Base-by-base conservation (phyloP, 1,284 basidiomycete genomes). In the Lentinus polychrous region DNA sequence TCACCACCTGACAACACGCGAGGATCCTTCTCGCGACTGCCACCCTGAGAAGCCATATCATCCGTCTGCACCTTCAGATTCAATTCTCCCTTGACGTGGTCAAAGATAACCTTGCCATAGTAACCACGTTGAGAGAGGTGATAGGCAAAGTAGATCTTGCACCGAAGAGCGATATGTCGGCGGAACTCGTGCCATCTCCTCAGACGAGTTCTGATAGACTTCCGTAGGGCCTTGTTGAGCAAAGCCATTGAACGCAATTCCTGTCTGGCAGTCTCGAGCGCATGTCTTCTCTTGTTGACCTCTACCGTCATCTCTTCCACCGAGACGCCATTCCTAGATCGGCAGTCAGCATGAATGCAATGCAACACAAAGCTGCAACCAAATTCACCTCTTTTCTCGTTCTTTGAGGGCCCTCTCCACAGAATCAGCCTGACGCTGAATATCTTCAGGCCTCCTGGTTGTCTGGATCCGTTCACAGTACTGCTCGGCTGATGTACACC, bases 1-100 rank as follows among this genome's bases (percentile, higher is more conserved):
- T 99, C 95, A 37, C 95, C 94, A 43, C 94, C 94, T 60, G 85
- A 88, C 14, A 99, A 76, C 23, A 87, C 83, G 38, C 81, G 80
- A 3, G 90, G 83, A 60, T 91, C 88, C 66, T 90, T 91, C 56
- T 89, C 80, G 43, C 71, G 63, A 23, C 60, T 68, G 45, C 65
- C 71, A 7, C 67, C 70, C 63, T 84, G 79, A 2, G 80, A 85
- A 23, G 75, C 72, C 62, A 88, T 83, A 55, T 90, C 85, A 52
- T 91, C 86, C 7, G 86, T 89, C 71, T 87, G 81, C 18, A 91
- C 83, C 65, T 82, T 83, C 44, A 96, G 73, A 46, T 78, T 69
- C 39, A 99, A 73, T 3, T 74, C 81, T 39, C 76, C 73, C 2
- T 70, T 65, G 12, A 74, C 68, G 62, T 99, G 95, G 60, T 96